Evolutionary conservation across 1,284 basidiomycete genomes (phyloP).

Genomic region (Cerioporus squamosus): DNA sequence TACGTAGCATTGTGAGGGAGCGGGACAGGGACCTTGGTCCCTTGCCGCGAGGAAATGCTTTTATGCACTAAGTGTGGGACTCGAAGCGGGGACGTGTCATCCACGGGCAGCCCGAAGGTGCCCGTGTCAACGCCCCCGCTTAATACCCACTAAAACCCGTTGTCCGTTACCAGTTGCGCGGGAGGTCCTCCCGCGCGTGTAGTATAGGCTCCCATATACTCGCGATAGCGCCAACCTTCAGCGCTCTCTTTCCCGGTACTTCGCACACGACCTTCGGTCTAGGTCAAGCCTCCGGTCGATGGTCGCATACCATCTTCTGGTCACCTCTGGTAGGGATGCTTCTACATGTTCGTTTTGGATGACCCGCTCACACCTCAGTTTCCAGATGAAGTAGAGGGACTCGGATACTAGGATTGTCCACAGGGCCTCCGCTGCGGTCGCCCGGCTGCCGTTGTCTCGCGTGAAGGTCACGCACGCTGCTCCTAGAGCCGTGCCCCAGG

Average conservation of each 20-base stretch:
- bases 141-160: constrained; percentile 32
- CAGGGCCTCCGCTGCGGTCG: constrained; percentile 13
- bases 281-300: constrained; percentile 5
- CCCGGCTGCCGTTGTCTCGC: not conserved
- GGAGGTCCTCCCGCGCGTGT: not conserved
- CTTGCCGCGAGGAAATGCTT: constrained; percentile 14
- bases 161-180: constrained; percentile 2
- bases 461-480: constrained; percentile 6
- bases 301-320: constrained; percentile 8
- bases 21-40: not conserved
- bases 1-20: not conserved
- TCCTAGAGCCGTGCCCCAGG: constrained; percentile 15
- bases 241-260: not conserved
- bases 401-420: constrained; percentile 36
- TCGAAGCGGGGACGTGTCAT: not conserved
- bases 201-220: constrained; percentile 11
- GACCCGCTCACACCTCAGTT: constrained; percentile 29
- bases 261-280: constrained; percentile 1
- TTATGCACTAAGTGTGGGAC: constrained; percentile 20
- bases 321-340: constrained; percentile 6
- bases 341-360: constrained; percentile 12
- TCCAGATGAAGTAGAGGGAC: constrained; percentile 38
- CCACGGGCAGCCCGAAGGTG: not conserved
- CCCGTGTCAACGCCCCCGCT: constrained; percentile 2
- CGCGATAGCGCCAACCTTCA: not conserved